Evolutionary conservation across 177 flowering plant genomes (phyloP).

Genomic region (Vitis hybrid): DNA sequence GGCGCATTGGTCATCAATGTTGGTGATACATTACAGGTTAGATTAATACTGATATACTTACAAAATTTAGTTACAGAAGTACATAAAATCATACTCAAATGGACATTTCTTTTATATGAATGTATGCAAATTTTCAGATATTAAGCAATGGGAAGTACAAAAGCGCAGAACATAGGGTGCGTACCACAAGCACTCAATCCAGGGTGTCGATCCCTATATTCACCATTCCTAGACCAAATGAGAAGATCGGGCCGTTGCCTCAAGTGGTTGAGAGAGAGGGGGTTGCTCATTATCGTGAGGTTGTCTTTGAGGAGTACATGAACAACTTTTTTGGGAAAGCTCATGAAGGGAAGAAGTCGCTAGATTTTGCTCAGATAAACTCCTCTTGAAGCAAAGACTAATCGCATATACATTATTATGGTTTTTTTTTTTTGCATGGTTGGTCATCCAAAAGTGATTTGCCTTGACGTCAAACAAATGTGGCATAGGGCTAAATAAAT

Average conservation of each 20-base stretch:
- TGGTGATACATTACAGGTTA: conserved; percentile 43
- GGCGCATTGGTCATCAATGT: conserved; percentile 51
- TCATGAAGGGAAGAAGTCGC: conserved; percentile 34
- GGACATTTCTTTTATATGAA: not conserved
- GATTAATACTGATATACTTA: not conserved
- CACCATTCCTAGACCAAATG: conserved; percentile 20
- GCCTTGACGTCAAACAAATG: too few species aligned
- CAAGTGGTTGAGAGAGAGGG: conserved; percentile 33
- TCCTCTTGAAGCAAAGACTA: too few species aligned
- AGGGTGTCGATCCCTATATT: conserved; percentile 41
- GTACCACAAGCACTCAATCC: conserved; percentile 31
- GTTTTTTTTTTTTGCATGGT: too few species aligned
- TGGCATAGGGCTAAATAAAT: too few species aligned
- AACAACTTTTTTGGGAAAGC: conserved; percentile 25
- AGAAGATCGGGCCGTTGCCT: conserved; percentile 33
- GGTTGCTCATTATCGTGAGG: conserved; percentile 27
- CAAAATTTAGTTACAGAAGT: not conserved
- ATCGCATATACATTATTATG: too few species aligned
- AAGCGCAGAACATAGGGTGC: conserved; percentile 48
- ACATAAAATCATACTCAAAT: too few species aligned
- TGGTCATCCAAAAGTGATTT: too few species aligned
- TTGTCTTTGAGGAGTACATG: conserved; percentile 27
- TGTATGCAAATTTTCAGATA: conserved; percentile 16
- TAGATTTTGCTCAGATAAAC: conserved; percentile 18
- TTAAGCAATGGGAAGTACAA: conserved; percentile 43